A percentile compares a stretch with the other conserved stretches of the same genome.
These are phyloP conservation scores for Gossypium laxum DNA, from an alignment of 441 rosid genomes.

Conservation along the genomic window DNA sequence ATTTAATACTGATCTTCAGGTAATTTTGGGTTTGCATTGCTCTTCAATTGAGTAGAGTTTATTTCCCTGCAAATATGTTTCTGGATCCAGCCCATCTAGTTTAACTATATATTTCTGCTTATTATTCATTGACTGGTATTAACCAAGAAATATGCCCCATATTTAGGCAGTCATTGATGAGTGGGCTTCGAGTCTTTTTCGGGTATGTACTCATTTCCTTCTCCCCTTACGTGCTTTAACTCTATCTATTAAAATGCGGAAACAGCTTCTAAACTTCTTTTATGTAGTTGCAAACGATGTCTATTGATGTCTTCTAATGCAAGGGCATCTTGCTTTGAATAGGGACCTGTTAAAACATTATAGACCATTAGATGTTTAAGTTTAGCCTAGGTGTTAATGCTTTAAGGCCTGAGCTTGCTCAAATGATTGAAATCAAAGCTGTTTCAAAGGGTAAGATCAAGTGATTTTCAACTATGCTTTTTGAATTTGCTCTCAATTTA, in stretches of 20 bases:
- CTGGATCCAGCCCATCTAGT: background rate
- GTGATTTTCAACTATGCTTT: background rate
- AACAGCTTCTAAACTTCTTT: background rate
- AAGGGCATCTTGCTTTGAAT: background rate
- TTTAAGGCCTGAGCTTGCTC: background rate
- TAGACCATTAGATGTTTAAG: background rate
- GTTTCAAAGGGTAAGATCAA: background rate
- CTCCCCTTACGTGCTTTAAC: background rate
- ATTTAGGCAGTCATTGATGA: constrained; percentile 87
- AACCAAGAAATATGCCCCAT: constrained; percentile 21
- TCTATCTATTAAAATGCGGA: background rate
- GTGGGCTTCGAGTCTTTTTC: constrained; percentile 91
- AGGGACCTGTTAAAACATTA: background rate
- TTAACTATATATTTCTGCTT: background rate
- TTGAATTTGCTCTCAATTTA: background rate
- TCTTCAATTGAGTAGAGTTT: background rate
- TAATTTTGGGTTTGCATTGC: constrained; percentile 17
- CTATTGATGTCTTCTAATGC: background rate
- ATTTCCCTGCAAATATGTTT: constrained; percentile 7
- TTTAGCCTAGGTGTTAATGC: background rate
- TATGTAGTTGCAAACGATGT: background rate
- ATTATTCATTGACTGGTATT: constrained; percentile 2
- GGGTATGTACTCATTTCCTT: constrained; percentile 39
- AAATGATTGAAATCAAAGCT: background rate
- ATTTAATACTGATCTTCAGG: constrained; percentile 80